phyloP scores from a whole-genome alignment of 768 basidiomycete species.

The Asterophora parasitica region DNA sequence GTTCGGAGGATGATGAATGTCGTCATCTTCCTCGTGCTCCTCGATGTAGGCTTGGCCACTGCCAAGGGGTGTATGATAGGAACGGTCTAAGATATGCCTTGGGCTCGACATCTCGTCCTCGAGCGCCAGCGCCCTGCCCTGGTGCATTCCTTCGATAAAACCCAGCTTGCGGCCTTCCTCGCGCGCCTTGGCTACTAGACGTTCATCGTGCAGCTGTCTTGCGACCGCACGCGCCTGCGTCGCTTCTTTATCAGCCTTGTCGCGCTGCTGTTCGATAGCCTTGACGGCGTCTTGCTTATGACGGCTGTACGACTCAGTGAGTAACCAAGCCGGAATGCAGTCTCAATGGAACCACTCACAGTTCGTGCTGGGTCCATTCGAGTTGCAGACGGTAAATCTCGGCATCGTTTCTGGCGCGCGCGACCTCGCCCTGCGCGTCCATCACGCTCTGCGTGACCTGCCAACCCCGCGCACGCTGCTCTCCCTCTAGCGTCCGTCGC shows the following conservation, averaged over 20 bases:
- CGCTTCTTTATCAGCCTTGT: slow-evolving; percentile 29
- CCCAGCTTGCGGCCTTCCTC: slow-evolving; percentile 49
- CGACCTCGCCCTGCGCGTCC: slow-evolving; percentile 24
- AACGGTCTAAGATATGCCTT: slow-evolving; percentile 8
- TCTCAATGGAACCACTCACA: slow-evolving; percentile 18
- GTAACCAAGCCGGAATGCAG: not conserved
- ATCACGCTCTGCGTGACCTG: slow-evolving; percentile 23
- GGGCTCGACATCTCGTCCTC: not conserved
- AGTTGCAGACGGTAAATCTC: slow-evolving; percentile 22
- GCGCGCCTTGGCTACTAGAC: slow-evolving; percentile 41
- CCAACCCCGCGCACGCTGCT: slow-evolving; percentile 18
- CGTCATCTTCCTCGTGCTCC: slow-evolving; percentile 7
- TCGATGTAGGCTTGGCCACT: slow-evolving; percentile 14
- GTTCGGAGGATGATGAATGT: not conserved
- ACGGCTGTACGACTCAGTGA: slow-evolving; percentile 12
- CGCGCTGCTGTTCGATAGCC: slow-evolving; percentile 26
- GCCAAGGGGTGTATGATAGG: slow-evolving; percentile 12
- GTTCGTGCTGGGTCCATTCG: slow-evolving; percentile 21
- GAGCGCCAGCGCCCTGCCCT: slow-evolving; percentile 31
- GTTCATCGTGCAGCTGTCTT: slow-evolving; percentile 53
- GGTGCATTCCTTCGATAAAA: slow-evolving; percentile 44
- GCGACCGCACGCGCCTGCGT: slow-evolving; percentile 42
- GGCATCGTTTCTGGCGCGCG: slow-evolving; percentile 23
- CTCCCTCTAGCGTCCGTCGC: slow-evolving; percentile 16
- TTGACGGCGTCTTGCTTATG: slow-evolving; percentile 21